A percentile compares a stretch with the other conserved stretches of the same genome.
Conservation (phyloP, 441 rosid species). For the Gossypium schwendimanii region DNA sequence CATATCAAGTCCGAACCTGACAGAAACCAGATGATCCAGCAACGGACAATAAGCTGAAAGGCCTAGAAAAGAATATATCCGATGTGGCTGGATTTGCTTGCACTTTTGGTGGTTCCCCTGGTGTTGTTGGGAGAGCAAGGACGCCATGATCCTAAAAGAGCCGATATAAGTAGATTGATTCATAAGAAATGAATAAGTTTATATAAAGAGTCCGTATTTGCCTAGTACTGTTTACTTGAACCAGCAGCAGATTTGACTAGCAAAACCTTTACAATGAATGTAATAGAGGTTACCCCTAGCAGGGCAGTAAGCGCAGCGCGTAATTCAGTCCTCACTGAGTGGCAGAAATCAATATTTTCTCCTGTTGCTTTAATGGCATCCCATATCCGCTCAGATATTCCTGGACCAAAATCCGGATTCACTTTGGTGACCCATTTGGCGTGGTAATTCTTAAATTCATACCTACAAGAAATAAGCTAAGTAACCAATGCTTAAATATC, state of each 20-base stretch:
- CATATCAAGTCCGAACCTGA: conserved; percentile 42
- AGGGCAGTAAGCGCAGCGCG: conserved; percentile 51
- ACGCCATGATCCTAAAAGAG: conserved; percentile 52
- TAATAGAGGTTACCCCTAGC: conserved; percentile 51
- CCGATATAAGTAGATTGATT: not conserved
- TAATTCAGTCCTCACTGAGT: conserved; percentile 45
- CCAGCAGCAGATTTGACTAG: not conserved
- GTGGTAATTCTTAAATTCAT: conserved; percentile 75
- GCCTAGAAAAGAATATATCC: conserved; percentile 46
- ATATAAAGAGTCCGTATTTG: not conserved
- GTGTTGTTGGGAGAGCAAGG: conserved; percentile 75
- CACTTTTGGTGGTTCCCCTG: conserved; percentile 75
- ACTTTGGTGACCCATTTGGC: conserved; percentile 60
- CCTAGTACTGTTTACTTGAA: not conserved
- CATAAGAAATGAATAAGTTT: not conserved
- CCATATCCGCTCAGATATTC: conserved; percentile 55
- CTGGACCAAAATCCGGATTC: conserved; percentile 73
- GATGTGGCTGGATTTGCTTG: conserved; percentile 44
- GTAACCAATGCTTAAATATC: conserved; percentile 12
- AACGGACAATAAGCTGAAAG: conserved; percentile 67
- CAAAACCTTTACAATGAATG: not conserved
- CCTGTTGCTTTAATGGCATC: conserved; percentile 50
- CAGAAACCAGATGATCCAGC: conserved; percentile 84
- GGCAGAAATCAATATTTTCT: conserved; percentile 40
- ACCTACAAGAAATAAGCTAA: conserved; percentile 27